phyloP scores from a whole-genome alignment of 1,139 yeast species.

The Candida freyschussii region DNA sequence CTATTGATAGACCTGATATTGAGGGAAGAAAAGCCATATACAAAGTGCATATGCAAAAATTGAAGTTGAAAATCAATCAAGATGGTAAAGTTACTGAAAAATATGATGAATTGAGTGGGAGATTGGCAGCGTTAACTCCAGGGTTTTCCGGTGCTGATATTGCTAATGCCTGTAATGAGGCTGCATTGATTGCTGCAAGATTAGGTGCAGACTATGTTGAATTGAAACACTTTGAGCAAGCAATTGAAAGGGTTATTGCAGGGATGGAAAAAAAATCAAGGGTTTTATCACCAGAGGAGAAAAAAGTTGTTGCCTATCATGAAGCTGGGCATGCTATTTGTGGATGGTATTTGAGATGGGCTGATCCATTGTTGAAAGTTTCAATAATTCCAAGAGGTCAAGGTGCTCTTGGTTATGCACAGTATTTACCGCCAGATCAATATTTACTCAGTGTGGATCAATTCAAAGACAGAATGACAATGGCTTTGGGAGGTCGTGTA shows the following conservation, averaged over 20 bases:
- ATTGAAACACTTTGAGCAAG: conserved; percentile 65
- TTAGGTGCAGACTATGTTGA: conserved; percentile 52
- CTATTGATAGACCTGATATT: conserved; percentile 69
- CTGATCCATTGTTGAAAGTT: conserved; percentile 75
- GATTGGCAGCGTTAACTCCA: conserved; percentile 74
- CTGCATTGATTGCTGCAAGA: conserved; percentile 78
- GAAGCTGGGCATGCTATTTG: conserved; percentile 84
- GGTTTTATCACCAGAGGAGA: conserved; percentile 64
- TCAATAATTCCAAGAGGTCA: conserved; percentile 83
- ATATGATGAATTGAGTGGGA: conserved; percentile 60
- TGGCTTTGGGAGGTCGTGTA: conserved; percentile 79
- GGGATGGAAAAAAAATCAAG: conserved; percentile 73
- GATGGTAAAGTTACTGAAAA: conserved; percentile 35
- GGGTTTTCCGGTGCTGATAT: conserved; percentile 87
- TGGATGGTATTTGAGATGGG: conserved; percentile 69
- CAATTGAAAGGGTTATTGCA: conserved; percentile 78
- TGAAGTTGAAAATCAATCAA: conserved; percentile 46
- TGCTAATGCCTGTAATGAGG: conserved; percentile 80
- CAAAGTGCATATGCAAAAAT: conserved; percentile 59
- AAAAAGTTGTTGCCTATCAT: conserved; percentile 73
- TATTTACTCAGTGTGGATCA: conserved; percentile 64
- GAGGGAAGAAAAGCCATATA: conserved; percentile 76
- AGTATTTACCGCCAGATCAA: conserved; percentile 74
- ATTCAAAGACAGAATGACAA: conserved; percentile 67
- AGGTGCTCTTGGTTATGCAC: conserved; percentile 82